Conservation (phyloP, 2,329 filamentous ascomycete genomes). For the Geoglossum cookeanum region DNA sequence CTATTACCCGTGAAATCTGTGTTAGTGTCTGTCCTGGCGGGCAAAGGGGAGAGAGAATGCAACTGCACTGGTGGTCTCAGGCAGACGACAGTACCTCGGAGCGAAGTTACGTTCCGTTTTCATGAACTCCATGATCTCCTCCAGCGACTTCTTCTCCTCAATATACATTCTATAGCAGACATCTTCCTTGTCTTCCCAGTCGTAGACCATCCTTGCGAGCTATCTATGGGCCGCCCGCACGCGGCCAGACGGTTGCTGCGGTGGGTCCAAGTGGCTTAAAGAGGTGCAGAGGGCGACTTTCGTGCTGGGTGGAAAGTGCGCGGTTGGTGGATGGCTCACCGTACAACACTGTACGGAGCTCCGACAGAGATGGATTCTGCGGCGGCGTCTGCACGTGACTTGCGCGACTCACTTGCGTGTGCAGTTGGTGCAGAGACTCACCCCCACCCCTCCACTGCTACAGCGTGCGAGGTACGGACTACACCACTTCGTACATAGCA, state of each 20-base stretch:
- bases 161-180: conserved; percentile 57
- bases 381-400: background rate
- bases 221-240: background rate
- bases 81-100: conserved; percentile 36
- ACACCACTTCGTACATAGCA: too few relatives aligned
- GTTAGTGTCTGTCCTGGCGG: background rate
- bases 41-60: conserved; percentile 2
- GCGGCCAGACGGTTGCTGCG: background rate
- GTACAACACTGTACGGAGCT: background rate
- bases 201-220: conserved; percentile 27
- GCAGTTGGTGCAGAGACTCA: too few relatives aligned
- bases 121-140: conserved; percentile 58
- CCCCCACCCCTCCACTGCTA: too few relatives aligned
- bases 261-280: background rate
- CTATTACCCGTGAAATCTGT: conserved; percentile 21
- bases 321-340: background rate
- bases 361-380: too few relatives aligned
- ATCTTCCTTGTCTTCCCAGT: conserved; percentile 47
- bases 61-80: conserved; percentile 3
- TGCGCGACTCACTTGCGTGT: background rate
- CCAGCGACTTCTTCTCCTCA: conserved; percentile 50
- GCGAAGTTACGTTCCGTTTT: conserved; percentile 43
- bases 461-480: too few relatives aligned
- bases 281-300: background rate
- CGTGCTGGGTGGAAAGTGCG: background rate